These are phyloP conservation scores for Colletotrichum graminicola DNA, from an alignment of 2,329 filamentous ascomycete genomes.

Conservation along the genomic window DNA sequence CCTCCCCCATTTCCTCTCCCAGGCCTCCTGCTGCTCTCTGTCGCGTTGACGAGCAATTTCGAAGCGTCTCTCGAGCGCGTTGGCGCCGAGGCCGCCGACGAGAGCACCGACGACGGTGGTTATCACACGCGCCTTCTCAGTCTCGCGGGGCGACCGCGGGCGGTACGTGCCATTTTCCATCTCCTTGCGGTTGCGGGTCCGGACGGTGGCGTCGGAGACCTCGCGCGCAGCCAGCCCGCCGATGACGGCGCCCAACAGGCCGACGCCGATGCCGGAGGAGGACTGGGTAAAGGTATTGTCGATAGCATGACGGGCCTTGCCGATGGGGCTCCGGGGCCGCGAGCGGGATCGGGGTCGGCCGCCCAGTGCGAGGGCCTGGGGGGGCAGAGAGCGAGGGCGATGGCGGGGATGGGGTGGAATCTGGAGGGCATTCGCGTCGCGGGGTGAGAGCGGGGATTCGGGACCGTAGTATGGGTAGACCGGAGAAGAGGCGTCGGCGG, in stretches of 20 bases:
- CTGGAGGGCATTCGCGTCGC: constrained; percentile 19
- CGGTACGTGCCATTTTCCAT: constrained; percentile 32
- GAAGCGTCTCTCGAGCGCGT: constrained; percentile 60
- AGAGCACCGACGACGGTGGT: constrained; percentile 67
- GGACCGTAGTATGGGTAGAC: constrained; percentile 22
- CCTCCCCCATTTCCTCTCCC: constrained; percentile 51
- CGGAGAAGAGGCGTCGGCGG: constrained; percentile 5
- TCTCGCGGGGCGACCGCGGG: constrained; percentile 41
- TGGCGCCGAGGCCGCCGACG: constrained; percentile 67
- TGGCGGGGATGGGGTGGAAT: constrained; percentile 13
- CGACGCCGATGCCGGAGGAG: constrained; percentile 62
- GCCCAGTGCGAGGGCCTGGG: constrained; percentile 28
- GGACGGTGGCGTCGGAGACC: constrained; percentile 57
- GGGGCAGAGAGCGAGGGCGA: constrained; percentile 43
- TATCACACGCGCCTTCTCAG: constrained; percentile 54
- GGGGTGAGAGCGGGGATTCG: constrained; percentile 23
- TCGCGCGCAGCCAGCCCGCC: constrained; percentile 66
- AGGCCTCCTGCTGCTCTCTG: constrained; percentile 48
- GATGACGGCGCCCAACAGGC: constrained; percentile 66
- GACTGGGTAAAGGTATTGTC: constrained; percentile 63
- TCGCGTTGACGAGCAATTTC: constrained; percentile 54
- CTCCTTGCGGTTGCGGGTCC: constrained; percentile 44
- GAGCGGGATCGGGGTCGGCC: constrained; percentile 45
- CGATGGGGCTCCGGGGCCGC: constrained; percentile 51
- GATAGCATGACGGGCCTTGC: constrained; percentile 57